Evolutionary conservation across 208 protist species (phyloP), one percentile per base, ranked within the genome.

Genomic region (Leishmania major): DNA sequence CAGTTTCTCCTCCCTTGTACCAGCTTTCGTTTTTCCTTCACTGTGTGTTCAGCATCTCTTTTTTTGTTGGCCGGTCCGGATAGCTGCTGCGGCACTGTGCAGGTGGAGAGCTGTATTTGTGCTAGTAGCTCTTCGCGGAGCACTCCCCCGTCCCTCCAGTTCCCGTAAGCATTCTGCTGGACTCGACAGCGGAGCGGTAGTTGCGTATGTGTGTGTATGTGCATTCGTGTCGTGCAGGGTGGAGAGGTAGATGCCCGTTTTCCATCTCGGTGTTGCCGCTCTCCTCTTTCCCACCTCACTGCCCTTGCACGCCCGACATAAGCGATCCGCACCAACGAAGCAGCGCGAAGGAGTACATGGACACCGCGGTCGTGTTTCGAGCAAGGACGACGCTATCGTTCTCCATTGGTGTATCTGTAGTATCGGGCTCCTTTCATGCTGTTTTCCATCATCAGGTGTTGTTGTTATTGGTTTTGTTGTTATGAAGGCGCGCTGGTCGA

Each of bases 21-120:
- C 17, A 47, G 7, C 17, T 55, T 28, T 31, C 17, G 4, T 17
- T 35, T 53, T 53, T 31, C 15, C 28, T 51, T 35, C 17, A 40
- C 25, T 47, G 3, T 47, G 3, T 47, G 47, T 60, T 74, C 49
- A 81, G 17, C 19, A 47, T 57, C 55, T 84, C 6, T 80, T 81
- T 84, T 43, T 59, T 81, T 71, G 37, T 49, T 37, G 3, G 25
- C 45, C 47, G 70, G 25, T 22, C 28, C 11, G 5, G 15, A 35
- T 51, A 53, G 28, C 51, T 28, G 37, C 45, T 35, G 70, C 5
- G 28, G n/a, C 70, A 13, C 70, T 53, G 25, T 74, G 43, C 45
- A 53, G 45, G 11, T 35, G 10, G 70, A 22, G 37, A 45, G 40
- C 13, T 8, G 55, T 15, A 40, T n/a, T 74, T 74, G 3, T 76